Base-by-base conservation (phyloP, 2,329 filamentous ascomycete species). In the Alternaria sp. region DNA sequence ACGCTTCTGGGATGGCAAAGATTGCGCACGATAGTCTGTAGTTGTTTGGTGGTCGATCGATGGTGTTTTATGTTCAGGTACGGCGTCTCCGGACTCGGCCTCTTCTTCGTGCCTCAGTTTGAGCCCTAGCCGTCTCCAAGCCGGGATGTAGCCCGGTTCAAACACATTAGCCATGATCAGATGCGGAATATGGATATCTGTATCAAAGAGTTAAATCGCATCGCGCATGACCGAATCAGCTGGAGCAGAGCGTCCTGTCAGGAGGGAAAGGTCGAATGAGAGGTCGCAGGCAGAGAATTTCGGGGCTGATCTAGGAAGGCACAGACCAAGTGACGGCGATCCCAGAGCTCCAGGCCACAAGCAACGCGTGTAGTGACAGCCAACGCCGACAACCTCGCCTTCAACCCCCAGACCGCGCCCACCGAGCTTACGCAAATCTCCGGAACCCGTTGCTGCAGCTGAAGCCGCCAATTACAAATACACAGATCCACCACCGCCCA, bases 101-200 rank as follows among this genome's bases (percentile, higher is more conserved):
- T 83, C 36, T 40, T 10, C 36, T 40, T 40, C 81, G 73, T 83
- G 84, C 76, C 88, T 89, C 69, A 88, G 80, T 79, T 88, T 88
- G 64, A 89, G 80, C 36, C 87, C 87, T 59, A 89, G 78, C 73
- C 85, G 82, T 75, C 88, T 88, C 86, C 86, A 89, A 63, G 87
- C 86, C 30, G 88, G 87, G 55, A 79, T 59, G 68, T 69, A 54
- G 43, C 55, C 17, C 54, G 65, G 47, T 64, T 40, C 36, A 40
- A 40, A 40, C 36, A 40, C 51, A 63, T 68, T 65, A 59, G 67
- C 70, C 76, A 79, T 79, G 63, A 58, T 73, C 65, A 64, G 57
- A 79, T 69, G 59, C 52, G 70, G 74, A 68, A 73, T 74, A 75
- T 74, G 70, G 67, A 65, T 58, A 60, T 43, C 47, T 46, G 61